Evolutionary conservation across 257 asterid species (phyloP).

Genomic region (Plantago ovata): DNA sequence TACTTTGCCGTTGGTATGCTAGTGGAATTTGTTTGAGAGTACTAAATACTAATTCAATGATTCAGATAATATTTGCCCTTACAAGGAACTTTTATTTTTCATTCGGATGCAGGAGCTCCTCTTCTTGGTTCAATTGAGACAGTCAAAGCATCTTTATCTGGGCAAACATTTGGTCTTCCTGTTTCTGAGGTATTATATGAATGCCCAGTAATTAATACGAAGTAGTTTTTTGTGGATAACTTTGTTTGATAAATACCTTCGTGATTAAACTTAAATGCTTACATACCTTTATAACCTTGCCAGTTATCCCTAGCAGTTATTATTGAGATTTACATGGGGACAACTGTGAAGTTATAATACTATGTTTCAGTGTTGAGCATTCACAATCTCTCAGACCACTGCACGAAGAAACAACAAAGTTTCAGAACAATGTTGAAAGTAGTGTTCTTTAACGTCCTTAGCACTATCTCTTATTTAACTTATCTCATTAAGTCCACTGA

Average conservation of each 20-base stretch:
- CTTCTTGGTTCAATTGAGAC: conserved; percentile 90
- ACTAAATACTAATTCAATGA: conserved; percentile 11
- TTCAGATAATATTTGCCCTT: conserved; percentile 15
- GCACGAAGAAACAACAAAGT: background rate
- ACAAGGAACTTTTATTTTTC: conserved; percentile 20
- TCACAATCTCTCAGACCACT: conserved; percentile 6
- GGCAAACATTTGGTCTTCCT: conserved; percentile 89
- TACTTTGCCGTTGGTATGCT: conserved; percentile 97
- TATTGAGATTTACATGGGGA: conserved; percentile 19
- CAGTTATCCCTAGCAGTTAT: conserved; percentile 10
- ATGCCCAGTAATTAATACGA: conserved; percentile 16
- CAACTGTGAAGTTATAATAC: conserved; percentile 7
- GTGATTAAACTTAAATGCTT: background rate
- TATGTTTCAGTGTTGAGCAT: conserved; percentile 16
- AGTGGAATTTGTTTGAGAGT: conserved; percentile 24
- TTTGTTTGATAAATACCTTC: conserved; percentile 16
- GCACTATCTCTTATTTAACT: conserved; percentile 1
- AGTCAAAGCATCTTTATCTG: conserved; percentile 77
- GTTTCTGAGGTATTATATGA: conserved; percentile 73
- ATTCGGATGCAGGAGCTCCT: conserved; percentile 72
- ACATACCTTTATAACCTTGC: conserved; percentile 7
- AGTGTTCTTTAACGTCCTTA: conserved; percentile 12
- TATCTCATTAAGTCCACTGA: conserved; percentile 8
- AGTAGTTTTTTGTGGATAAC: conserved; percentile 15
- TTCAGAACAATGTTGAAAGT: conserved; percentile 5